Percentiles rank a stretch among this genome's conserved stretches.
These are phyloP conservation scores for Lachnellula occidentalis DNA, from an alignment of 2,329 filamentous ascomycete species.

Conservation along the genomic window DNA sequence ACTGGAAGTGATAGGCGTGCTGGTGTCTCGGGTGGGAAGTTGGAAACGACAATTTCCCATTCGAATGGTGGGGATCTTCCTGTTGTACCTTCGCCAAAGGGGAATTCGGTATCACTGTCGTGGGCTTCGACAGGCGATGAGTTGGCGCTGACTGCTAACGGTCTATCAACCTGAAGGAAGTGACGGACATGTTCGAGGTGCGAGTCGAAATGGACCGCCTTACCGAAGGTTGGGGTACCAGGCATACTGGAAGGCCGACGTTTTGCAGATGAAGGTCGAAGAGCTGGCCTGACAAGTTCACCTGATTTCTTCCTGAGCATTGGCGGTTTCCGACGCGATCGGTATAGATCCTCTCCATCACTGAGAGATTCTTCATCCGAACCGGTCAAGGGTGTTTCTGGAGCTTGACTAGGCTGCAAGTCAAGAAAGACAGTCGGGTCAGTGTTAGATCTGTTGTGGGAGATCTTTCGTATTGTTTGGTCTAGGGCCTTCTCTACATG, in stretches of 20 bases:
- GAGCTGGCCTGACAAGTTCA: constrained; percentile 87
- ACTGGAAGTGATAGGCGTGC: constrained; percentile 61
- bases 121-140: constrained; percentile 87
- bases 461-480: constrained; percentile 21
- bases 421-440: constrained; percentile 45
- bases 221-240: constrained; percentile 90
- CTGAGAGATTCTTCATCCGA: constrained; percentile 55
- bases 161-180: constrained; percentile 88
- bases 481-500: constrained; percentile 16
- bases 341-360: constrained; percentile 53
- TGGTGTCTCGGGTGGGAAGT: constrained; percentile 68
- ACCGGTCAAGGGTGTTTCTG: constrained; percentile 44
- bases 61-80: constrained; percentile 54
- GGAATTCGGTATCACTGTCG: constrained; percentile 84
- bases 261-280: constrained; percentile 68
- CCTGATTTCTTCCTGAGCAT: constrained; percentile 99
- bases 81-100: constrained; percentile 54
- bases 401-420: constrained; percentile 25
- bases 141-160: constrained; percentile 90
- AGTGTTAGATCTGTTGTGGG: constrained; percentile 28
- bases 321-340: constrained; percentile 62
- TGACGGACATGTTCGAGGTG: constrained; percentile 94
- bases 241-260: constrained; percentile 93
- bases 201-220: constrained; percentile 97
- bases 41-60: constrained; percentile 81